Conservation (phyloP, 208 protist species). For the Lotmaria passim region DNA sequence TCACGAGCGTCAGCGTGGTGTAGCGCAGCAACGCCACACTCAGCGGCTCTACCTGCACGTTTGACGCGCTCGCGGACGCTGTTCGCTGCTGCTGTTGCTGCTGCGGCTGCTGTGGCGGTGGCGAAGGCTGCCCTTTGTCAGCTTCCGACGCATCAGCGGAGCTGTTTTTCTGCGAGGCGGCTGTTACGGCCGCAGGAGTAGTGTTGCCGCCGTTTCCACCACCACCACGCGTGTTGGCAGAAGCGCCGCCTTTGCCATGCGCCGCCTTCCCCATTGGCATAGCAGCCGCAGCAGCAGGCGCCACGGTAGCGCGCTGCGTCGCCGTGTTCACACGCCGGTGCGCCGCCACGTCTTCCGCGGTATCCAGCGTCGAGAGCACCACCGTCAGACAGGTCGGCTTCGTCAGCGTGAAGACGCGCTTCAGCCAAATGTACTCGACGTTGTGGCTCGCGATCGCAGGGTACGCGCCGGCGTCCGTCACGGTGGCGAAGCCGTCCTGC, state of each 20-base stretch:
- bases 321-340: conserved; percentile 36
- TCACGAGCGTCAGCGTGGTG: conserved; percentile 58
- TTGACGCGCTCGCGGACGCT: neutral
- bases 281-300: neutral
- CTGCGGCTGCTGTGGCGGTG: no score
- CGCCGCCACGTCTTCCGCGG: conserved; percentile 49
- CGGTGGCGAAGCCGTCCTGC: conserved; percentile 34
- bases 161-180: conserved; percentile 13
- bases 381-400: conserved; percentile 61
- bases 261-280: neutral
- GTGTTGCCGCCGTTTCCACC: neutral
- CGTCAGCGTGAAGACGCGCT: conserved; percentile 67
- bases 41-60: neutral
- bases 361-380: conserved; percentile 62
- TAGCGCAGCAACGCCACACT: conserved; percentile 50
- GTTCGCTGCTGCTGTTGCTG: conserved; percentile 3
- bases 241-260: conserved; percentile 11
- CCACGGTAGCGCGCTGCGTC: conserved; percentile 18
- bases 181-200: no score
- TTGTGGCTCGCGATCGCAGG: conserved; percentile 38
- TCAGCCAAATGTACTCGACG: conserved; percentile 81
- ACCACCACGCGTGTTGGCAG: neutral
- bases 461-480: conserved; percentile 76
- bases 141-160: neutral
- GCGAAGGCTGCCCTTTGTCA: conserved; percentile 3